Base-by-base conservation (phyloP, 495 filamentous ascomycete genomes). In the Penicillium subrubescens region DNA sequence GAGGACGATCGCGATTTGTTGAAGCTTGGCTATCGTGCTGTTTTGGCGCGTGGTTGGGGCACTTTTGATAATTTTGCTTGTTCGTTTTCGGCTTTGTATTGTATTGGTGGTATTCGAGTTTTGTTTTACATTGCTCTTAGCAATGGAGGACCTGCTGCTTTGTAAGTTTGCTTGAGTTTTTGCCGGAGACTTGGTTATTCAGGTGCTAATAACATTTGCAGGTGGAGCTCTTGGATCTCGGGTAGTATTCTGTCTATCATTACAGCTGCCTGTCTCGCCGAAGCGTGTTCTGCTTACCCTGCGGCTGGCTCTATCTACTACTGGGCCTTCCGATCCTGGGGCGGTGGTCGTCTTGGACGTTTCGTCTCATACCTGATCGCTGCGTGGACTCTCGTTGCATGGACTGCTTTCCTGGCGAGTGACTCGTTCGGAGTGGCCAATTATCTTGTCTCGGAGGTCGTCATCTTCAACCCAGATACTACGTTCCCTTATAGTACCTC, bases 341-440 rank as follows among this genome's bases (percentile, higher is more conserved):
- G 75, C 23, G 73, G 72, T 58, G 69, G 70, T 41, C 63, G 65
- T 19, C 15, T 75, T 2, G 75, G 72, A 7, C 67, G 75, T 7
- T 75, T 77, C 48, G 43, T 77, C 44, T 75, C 74, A 0, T 76
- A 75, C 44, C 23, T 77, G 41, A 71, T 76, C n/a, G 72, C 75
- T 15, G 74, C 74, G 34, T 76, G 74, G 72, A 76, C 75, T 15
- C 59, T 77, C 43, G 75, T 76, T 29, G 75, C 75, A 1, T 76
- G 75, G 73, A 77, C 73, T 1, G 66, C 75, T 5, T 76, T 77
- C 55, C 57, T 77, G 57, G 72, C 75, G 0, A 73, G 65, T 46
- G 75, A 77, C 43, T 75, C 74, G n/a, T 77, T 77, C 44, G 72
- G 75, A 19, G 74, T 75, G 52, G 72, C 74, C 41, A 77, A 77